A percentile compares a stretch with the other conserved stretches of the same genome.
Conservation (phyloP, 2,329 filamentous ascomycete species). For the Fusarium anthophilum region DNA sequence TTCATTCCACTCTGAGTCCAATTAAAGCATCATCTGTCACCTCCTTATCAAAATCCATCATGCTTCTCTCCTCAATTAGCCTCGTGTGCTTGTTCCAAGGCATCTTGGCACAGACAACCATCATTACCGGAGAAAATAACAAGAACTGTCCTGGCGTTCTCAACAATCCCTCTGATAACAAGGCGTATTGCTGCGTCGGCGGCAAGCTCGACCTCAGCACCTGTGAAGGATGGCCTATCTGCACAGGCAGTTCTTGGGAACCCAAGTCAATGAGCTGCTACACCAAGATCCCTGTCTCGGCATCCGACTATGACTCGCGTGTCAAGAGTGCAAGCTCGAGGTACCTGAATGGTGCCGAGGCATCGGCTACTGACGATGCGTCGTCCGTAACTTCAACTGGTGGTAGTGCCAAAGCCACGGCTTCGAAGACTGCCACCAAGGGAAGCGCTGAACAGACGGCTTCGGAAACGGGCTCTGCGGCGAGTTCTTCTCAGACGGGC, state of each 20-base stretch:
- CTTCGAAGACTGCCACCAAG: not conserved
- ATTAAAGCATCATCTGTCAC: not conserved
- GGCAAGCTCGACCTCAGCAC: slow-evolving; percentile 12
- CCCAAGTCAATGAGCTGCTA: slow-evolving; percentile 2
- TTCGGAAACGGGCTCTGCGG: not conserved
- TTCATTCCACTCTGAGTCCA: not conserved
- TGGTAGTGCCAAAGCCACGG: not conserved
- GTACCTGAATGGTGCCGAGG: not conserved
- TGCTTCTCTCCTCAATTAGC: not conserved
- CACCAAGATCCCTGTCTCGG: not conserved
- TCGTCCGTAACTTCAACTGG: not conserved
- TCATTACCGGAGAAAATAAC: not conserved
- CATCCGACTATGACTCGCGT: not conserved
- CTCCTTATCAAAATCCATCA: not conserved
- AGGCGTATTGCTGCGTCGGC: slow-evolving; percentile 12
- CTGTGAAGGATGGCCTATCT: slow-evolving; percentile 20
- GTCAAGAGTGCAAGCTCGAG: slow-evolving; percentile 14
- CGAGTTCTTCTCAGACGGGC: not conserved
- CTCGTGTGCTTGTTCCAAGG: not conserved
- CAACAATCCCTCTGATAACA: not conserved
- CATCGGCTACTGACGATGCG: not conserved
- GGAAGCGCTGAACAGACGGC: not conserved
- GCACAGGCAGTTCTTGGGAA: not conserved
- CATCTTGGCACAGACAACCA: not conserved
- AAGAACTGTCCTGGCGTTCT: slow-evolving; percentile 7